These are phyloP conservation scores for Amoebophrya sp. DNA, from an alignment of 169 alveolate genomes.

Conservation along the genomic window DNA sequence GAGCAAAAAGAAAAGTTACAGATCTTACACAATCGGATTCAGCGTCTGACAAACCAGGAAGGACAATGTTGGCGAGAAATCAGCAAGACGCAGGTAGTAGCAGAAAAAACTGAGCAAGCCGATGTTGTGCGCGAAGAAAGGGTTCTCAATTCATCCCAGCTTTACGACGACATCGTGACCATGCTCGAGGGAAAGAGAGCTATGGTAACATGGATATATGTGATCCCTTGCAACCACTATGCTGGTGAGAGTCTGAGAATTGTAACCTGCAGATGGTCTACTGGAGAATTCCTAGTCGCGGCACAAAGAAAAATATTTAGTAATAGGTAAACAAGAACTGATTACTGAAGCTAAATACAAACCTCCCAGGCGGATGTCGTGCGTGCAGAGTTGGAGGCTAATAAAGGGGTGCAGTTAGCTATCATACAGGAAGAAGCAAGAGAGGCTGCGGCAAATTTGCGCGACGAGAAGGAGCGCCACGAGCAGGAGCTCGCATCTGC, in stretches of 20 bases:
- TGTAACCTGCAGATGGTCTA: too few relatives aligned
- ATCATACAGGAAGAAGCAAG: not conserved
- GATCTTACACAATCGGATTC: not conserved
- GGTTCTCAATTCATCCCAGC: not conserved
- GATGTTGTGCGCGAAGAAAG: not conserved
- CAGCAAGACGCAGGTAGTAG: not conserved
- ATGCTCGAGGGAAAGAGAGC: not conserved
- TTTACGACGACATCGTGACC: not conserved
- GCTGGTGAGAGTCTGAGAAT: too few relatives aligned
- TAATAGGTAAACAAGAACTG: too few relatives aligned
- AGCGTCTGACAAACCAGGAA: not conserved
- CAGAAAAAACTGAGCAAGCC: not conserved
- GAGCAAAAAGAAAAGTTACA: not conserved
- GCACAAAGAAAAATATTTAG: too few relatives aligned
- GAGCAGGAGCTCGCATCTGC: not conserved
- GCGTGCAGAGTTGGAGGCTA: not conserved
- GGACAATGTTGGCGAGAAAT: not conserved
- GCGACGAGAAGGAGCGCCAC: not conserved
- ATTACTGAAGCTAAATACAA: not conserved
- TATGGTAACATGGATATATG: too few relatives aligned
- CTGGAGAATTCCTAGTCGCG: too few relatives aligned
- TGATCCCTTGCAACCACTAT: too few relatives aligned
- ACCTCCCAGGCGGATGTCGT: not conserved
- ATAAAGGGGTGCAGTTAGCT: not conserved
- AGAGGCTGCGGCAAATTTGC: not conserved